Percentiles rank a stretch among this genome's conserved stretches.
These are phyloP conservation scores for Acacia acuminata DNA, from an alignment of 306 rosid species.

Conservation along the genomic window DNA sequence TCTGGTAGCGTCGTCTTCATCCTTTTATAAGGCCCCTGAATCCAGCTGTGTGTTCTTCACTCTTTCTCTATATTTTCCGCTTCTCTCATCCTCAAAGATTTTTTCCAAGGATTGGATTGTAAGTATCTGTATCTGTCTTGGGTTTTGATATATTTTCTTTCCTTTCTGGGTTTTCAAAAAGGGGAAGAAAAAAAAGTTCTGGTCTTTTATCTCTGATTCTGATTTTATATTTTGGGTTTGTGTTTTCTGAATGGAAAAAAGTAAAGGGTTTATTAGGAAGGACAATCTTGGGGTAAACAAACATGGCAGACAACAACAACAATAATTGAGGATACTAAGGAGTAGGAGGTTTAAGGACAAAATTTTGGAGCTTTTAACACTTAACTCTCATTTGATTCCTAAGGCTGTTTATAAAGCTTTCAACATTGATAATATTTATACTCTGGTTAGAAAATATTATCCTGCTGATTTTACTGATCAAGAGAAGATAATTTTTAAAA, in stretches of 20 bases:
- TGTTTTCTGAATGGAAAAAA: background rate
- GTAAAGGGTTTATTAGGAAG: background rate
- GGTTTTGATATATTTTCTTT: background rate
- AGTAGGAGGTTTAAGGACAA: no score
- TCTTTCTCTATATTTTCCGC: background rate
- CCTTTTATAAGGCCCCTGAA: background rate
- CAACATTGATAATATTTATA: no score
- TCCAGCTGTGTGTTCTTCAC: background rate
- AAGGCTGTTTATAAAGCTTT: no score
- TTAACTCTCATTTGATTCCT: no score
- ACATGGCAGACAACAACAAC: constrained; percentile 46
- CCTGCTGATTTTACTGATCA: no score
- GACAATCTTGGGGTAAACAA: background rate
- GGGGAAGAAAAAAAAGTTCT: background rate
- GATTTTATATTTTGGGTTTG: background rate
- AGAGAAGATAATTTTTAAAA: no score
- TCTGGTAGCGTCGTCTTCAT: background rate
- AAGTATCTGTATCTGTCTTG: background rate
- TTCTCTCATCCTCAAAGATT: background rate
- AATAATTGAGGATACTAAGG: background rate
- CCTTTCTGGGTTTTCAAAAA: background rate
- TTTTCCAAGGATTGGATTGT: background rate
- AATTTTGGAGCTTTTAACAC: no score
- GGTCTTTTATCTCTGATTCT: background rate
- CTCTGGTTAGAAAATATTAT: no score